These are phyloP conservation scores for Piromyces sp. DNA, from an alignment of 192 early-diverging fungal species.

Conservation along the genomic window DNA sequence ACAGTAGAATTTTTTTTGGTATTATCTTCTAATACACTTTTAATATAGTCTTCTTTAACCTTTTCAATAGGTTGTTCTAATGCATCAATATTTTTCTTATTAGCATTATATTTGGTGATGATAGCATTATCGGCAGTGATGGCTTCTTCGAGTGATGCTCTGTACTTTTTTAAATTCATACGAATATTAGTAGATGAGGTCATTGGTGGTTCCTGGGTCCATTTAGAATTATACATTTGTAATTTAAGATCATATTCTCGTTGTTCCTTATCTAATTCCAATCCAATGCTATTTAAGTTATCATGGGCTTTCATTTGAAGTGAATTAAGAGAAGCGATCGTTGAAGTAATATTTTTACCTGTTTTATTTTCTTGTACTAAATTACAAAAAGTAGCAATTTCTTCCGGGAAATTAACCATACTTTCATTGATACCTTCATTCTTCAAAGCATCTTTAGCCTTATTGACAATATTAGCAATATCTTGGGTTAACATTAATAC, in stretches of 20 bases:
- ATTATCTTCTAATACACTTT: not conserved
- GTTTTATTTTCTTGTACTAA: slow-evolving; percentile 22
- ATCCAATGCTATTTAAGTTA: slow-evolving; percentile 39
- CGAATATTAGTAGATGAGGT: slow-evolving; percentile 12
- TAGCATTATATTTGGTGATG: slow-evolving; percentile 15
- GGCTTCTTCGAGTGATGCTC: slow-evolving; percentile 24
- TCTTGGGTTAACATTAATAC: slow-evolving; percentile 76
- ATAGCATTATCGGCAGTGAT: slow-evolving; percentile 12
- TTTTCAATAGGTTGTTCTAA: slow-evolving; percentile 9
- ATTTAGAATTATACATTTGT: slow-evolving; percentile 10
- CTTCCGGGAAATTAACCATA: slow-evolving; percentile 10
- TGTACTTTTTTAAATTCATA: slow-evolving; percentile 8
- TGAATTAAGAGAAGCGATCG: slow-evolving; percentile 42
- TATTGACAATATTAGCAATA: slow-evolving; percentile 52
- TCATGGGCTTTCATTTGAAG: slow-evolving; percentile 46
- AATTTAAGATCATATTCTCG: slow-evolving; percentile 60
- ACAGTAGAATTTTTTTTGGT: slow-evolving; percentile 27
- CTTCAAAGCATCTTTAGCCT: slow-evolving; percentile 47
- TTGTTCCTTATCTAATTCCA: slow-evolving; percentile 72
- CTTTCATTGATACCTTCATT: slow-evolving; percentile 5
- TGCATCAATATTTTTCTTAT: slow-evolving; percentile 16
- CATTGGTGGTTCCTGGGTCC: slow-evolving; percentile 70
- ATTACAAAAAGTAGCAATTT: not conserved
- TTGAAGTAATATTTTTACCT: slow-evolving; percentile 22
- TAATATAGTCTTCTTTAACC: not conserved